Evolutionary conservation across 441 rosid genomes (phyloP).

Genomic region (Lepidium campestre): DNA sequence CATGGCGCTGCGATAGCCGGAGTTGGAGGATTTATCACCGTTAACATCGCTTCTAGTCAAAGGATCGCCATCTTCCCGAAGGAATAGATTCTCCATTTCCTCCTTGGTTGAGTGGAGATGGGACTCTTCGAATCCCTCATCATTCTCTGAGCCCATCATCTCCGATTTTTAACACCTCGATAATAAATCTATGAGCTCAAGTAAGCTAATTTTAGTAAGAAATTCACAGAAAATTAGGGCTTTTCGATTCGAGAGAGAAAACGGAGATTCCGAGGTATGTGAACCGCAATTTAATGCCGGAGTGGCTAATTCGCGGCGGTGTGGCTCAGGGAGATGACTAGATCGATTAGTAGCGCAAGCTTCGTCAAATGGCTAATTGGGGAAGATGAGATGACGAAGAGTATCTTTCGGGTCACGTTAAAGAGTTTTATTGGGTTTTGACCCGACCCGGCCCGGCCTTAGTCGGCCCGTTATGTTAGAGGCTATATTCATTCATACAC

Average conservation of each 20-base stretch:
- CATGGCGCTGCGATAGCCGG: slow-evolving; percentile 50
- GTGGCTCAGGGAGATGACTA: slow-evolving; percentile 4
- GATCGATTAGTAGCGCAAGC: slow-evolving; percentile 7
- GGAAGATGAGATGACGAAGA: slow-evolving; percentile 3
- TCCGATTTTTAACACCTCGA: neutral
- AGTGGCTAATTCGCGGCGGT: slow-evolving; percentile 10
- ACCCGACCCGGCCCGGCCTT: slow-evolving; percentile 11
- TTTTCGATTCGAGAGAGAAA: neutral
- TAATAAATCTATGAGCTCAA: neutral
- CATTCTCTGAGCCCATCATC: slow-evolving; percentile 77
- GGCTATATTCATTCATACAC: neutral
- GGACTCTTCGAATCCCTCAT: slow-evolving; percentile 32
- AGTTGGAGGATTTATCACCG: slow-evolving; percentile 32
- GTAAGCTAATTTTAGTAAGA: neutral
- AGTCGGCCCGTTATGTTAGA: neutral
- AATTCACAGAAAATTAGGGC: neutral
- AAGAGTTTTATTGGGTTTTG: neutral
- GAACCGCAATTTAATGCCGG: neutral
- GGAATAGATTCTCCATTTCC: slow-evolving; percentile 65
- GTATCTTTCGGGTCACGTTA: slow-evolving; percentile 9
- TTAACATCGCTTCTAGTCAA: slow-evolving; percentile 9
- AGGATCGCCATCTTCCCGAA: slow-evolving; percentile 33
- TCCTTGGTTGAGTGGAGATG: slow-evolving; percentile 47
- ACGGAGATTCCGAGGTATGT: neutral
- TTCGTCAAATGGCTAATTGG: slow-evolving; percentile 10